Evolutionary conservation across 345 rosid genomes (phyloP).

Genomic region (Streptanthus diversifolius): DNA sequence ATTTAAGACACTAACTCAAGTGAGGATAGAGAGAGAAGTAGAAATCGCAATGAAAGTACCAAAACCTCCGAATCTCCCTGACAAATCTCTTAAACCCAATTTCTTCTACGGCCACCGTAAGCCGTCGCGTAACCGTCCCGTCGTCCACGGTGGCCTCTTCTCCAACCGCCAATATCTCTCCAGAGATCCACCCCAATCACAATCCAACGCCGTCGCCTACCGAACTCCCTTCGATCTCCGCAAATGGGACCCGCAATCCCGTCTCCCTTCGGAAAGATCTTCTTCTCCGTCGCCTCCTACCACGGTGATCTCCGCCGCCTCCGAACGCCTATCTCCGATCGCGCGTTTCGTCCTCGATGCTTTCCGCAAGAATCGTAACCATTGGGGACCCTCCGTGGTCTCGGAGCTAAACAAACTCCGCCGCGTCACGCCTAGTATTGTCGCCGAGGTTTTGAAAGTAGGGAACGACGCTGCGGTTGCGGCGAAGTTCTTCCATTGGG

Average conservation of each 20-base stretch:
- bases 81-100: constrained; percentile 48
- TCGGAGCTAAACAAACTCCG: constrained; percentile 80
- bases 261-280: neutral
- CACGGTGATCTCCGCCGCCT: constrained; percentile 30
- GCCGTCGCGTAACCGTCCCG: constrained; percentile 77
- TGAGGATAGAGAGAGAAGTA: neutral
- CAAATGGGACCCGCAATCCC: constrained; percentile 69
- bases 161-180: constrained; percentile 57
- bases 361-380: constrained; percentile 51
- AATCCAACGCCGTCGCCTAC: constrained; percentile 4
- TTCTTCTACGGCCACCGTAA: constrained; percentile 81
- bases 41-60: constrained; percentile 28
- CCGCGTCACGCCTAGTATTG: constrained; percentile 71
- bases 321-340: constrained; percentile 68
- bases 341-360: constrained; percentile 80
- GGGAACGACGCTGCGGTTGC: constrained; percentile 54
- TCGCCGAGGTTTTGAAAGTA: constrained; percentile 72
- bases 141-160: constrained; percentile 75
- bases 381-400: constrained; percentile 66
- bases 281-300: neutral
- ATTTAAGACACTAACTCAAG: neutral
- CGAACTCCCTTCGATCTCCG: constrained; percentile 50
- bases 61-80: constrained; percentile 31
- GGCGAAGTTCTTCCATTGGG: constrained; percentile 92
- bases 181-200: constrained; percentile 4